Base-by-base conservation (phyloP, 305 asterid species). In the Fraxinus floribunda region DNA sequence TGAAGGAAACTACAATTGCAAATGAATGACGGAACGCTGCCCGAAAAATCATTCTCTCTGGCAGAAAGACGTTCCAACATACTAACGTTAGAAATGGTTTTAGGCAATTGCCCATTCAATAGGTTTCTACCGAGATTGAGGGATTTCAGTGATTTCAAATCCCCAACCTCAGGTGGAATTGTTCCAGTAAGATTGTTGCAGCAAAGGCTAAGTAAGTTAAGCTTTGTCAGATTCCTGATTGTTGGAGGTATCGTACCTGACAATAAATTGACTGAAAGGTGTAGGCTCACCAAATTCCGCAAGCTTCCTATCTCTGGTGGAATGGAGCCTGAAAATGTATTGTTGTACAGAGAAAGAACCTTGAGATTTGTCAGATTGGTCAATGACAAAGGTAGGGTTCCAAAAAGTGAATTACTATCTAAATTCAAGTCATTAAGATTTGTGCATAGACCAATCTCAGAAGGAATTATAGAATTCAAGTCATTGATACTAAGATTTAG, bases 371-470 rank as follows among this genome's bases (percentile, higher is more conserved):
- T 88, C 82, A 94, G 76, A 41, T 84, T 88, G 26, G 94, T 91
- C 46, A 94, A 71, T 26, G 98, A 90, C 70, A 72, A 32, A 83
- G 98, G 97, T 87, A 94, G 76, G 15, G 89, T 18, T 0, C 97
- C 97, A 0, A 90, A 60, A 15, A 93, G 83, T 3, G 88, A 87
- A 87, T 93, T 91, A 44, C 5, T 5, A 30, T 97, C 92, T 46
- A 94, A 72, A 15, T 13, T 92, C 70, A 93, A 85, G 88, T 64
- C 87, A 76, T 89, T 85, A 32, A 94, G 91, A 76, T 89, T 89
- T 30, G 86, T 90, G 78, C 94, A 93, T 13, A 82, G 77, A 82
- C 97, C 97, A 57, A 93, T 84, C 85, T 88, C 93, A 1, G 87
- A 70, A 78, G 94, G 96, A 75, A 89, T 89, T 15, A 87, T 77